Conservation (phyloP, 345 rosid genomes). For the Excoecaria cochinchinensis region DNA sequence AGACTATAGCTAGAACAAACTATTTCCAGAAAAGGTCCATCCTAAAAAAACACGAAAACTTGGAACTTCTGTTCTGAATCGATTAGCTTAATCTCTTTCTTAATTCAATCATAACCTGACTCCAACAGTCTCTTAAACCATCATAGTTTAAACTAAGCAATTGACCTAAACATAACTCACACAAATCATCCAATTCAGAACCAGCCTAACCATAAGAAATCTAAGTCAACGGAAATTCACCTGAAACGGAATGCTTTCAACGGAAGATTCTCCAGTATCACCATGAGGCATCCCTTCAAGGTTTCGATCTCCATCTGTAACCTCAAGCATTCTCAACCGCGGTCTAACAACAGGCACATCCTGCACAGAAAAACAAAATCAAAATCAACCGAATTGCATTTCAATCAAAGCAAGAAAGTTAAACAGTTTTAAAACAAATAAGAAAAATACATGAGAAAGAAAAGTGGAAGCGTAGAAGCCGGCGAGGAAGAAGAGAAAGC, state of each 20-base stretch:
- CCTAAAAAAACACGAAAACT: not conserved
- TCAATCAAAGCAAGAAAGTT: not conserved
- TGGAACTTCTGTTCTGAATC: not conserved
- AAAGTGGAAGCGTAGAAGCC: slow-evolving; percentile 62
- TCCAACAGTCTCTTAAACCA: not conserved
- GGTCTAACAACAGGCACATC: slow-evolving; percentile 55
- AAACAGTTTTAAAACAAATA: not conserved
- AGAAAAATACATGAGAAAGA: slow-evolving; percentile 41
- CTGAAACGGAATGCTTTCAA: slow-evolving; percentile 74
- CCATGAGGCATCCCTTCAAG: slow-evolving; percentile 51
- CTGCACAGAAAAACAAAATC: slow-evolving; percentile 30
- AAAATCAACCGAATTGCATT: not conserved
- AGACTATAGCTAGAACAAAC: not conserved
- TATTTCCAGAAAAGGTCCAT: too few species aligned
- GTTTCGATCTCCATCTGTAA: slow-evolving; percentile 28
- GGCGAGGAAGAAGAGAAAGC: slow-evolving; percentile 56
- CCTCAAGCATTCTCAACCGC: slow-evolving; percentile 52
- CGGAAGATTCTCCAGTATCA: slow-evolving; percentile 55
- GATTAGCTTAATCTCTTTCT: not conserved
- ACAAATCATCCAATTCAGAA: not conserved
- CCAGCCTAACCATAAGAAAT: not conserved
- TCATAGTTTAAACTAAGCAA: not conserved
- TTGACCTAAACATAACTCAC: not conserved
- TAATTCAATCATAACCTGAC: not conserved
- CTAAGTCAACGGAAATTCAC: slow-evolving; percentile 24